Evolutionary conservation across 1,284 basidiomycete genomes (phyloP), one percentile per base, ranked within the genome.

Genomic region (Ganoderma sp.): DNA sequence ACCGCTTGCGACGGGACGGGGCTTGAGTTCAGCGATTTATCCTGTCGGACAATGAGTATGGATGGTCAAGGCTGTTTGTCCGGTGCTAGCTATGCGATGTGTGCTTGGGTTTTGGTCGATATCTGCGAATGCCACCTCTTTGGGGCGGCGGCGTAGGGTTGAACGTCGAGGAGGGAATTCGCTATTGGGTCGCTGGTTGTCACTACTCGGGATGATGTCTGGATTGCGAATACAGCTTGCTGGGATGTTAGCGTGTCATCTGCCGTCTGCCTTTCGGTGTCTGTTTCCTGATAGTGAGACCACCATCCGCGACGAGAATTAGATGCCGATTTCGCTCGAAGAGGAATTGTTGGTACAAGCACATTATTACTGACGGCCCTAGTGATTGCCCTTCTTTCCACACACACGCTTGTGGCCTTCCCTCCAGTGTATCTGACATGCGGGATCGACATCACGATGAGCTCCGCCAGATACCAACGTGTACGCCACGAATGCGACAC

Each of bases 331-430:
- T 28, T 28, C 25, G 25, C 25, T 28, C 25, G 25, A 28, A 28
- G 25, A 28, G 25, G 25, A 28, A 28, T 28, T 28, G 32, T 32
- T 32, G 32, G 32, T 22, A 22, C 45, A 48, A 8, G 22, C 9
- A 22, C 45, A n/a, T 3, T 1, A 1, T 22, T 10, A 48, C 19
- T n/a, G 14, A 45, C 45, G n/a, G 10, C 9, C 9, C 9, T 48
- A 48, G 45, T 48, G n/a, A 17, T 48, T 48, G 9, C 45, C n/a
- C n/a, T 28, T 28, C 52, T 32, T 56, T 34, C 52, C n/a, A 19
- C 52, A 56, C 7, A 56, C 32, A 15, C 17, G 25, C 52, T 56
- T 56, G 25, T 56, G 52, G 52, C 52, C n/a, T 56, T 56, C 52
- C 52, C 32, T 56, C 28, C 28, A 56, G 32, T 56, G 52, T 28